These are phyloP conservation scores for Diospyros lotus DNA, from an alignment of 148 eudicot species.

Conservation along the genomic window DNA sequence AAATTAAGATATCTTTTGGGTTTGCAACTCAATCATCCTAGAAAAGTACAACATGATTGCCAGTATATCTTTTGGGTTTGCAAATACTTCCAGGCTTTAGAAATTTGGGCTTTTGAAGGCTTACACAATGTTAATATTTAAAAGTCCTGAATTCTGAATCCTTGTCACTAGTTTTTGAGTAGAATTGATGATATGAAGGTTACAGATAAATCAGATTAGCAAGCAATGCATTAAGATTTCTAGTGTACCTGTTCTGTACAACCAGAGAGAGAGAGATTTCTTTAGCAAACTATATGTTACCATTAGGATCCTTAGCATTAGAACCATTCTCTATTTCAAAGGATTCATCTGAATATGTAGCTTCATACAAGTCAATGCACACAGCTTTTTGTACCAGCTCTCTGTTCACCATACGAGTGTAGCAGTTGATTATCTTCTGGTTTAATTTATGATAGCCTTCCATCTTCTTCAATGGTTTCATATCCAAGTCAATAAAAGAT, in stretches of 20 bases:
- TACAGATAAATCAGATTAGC: background rate
- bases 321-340: background rate
- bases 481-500: conserved; percentile 83
- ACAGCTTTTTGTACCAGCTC: conserved; percentile 23
- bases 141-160: background rate
- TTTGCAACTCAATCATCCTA: too few relatives aligned
- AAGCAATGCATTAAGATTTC: background rate
- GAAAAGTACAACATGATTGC: too few relatives aligned
- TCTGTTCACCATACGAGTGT: conserved; percentile 35
- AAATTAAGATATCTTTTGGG: too few relatives aligned
- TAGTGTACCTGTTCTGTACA: background rate
- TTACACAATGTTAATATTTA: background rate
- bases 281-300: conserved; percentile 12
- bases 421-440: conserved; percentile 60
- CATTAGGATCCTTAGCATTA: conserved; percentile 9
- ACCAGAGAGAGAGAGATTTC: background rate
- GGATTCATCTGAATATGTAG: conserved; percentile 17
- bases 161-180: background rate
- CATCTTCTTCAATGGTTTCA: conserved; percentile 83
- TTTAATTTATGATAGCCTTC: conserved; percentile 77
- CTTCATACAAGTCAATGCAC: conserved; percentile 22
- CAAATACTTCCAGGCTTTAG: background rate
- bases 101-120: background rate
- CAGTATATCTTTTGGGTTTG: background rate
- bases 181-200: background rate